Evolutionary conservation across 345 rosid species (phyloP).

Genomic region (Zanthoxylum bungeanum): DNA sequence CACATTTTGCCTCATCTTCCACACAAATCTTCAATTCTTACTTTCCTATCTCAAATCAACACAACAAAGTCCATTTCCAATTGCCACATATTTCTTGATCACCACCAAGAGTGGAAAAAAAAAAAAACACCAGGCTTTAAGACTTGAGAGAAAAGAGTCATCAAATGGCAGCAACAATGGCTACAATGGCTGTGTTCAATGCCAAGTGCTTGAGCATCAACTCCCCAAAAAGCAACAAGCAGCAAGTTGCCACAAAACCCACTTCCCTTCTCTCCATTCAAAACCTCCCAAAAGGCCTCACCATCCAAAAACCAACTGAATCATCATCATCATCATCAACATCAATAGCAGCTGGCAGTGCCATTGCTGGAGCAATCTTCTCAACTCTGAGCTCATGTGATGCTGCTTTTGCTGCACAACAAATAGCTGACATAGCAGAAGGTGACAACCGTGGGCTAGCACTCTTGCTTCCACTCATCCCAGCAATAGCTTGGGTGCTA

Average conservation of each 20-base stretch:
- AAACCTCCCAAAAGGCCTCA: conserved; percentile 47
- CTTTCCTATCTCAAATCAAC: conserved; percentile 16
- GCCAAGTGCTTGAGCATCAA: conserved; percentile 49
- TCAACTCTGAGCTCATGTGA: conserved; percentile 62
- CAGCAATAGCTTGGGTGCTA: conserved; percentile 89
- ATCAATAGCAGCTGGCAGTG: conserved; percentile 27
- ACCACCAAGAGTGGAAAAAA: too few species aligned
- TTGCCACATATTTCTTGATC: neutral
- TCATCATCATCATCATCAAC: conserved; percentile 20
- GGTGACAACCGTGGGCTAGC: conserved; percentile 90
- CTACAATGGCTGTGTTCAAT: conserved; percentile 60
- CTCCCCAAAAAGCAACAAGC: conserved; percentile 35
- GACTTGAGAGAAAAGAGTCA: neutral
- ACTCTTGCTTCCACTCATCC: conserved; percentile 74
- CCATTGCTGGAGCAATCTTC: conserved; percentile 84
- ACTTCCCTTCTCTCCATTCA: conserved; percentile 32
- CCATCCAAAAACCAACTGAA: conserved; percentile 31
- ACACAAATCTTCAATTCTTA: conserved; percentile 6
- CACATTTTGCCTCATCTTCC: conserved; percentile 14
- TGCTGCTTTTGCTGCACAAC: conserved; percentile 86
- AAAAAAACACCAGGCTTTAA: neutral
- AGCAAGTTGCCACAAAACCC: conserved; percentile 26
- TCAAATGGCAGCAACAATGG: conserved; percentile 59
- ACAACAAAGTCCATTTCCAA: conserved; percentile 16
- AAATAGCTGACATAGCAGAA: conserved; percentile 65